Evolutionary conservation across 768 basidiomycete genomes (phyloP).

Genomic region (Termitomyces sp.): DNA sequence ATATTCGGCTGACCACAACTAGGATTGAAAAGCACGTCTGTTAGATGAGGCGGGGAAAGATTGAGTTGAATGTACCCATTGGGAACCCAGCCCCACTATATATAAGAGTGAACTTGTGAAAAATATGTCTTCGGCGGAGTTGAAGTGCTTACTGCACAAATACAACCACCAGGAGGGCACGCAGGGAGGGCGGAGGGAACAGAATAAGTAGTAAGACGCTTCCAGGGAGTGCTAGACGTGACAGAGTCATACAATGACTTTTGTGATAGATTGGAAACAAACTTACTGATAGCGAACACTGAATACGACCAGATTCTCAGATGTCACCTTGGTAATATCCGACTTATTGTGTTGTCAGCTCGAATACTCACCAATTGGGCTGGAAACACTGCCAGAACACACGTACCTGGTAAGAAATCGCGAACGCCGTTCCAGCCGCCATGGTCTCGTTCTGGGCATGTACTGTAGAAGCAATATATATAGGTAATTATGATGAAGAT

Average conservation of each 20-base stretch:
- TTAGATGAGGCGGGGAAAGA: not conserved
- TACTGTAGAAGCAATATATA: conserved; percentile 25
- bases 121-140: not conserved
- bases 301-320: conserved; percentile 48
- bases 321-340: conserved; percentile 38
- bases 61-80: conserved; percentile 29
- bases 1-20: conserved; percentile 54
- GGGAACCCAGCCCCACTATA: conserved; percentile 50
- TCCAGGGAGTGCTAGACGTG: conserved; percentile 43
- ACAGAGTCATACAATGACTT: not conserved
- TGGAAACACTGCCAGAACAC: not conserved
- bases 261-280: not conserved
- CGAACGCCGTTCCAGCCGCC: conserved; percentile 52
- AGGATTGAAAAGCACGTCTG: not conserved
- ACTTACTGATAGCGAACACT: conserved; percentile 42
- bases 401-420: conserved; percentile 45
- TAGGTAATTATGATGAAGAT: not conserved
- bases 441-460: conserved; percentile 46
- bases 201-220: conserved; percentile 38
- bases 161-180: conserved; percentile 46
- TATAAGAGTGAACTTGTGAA: not conserved
- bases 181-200: conserved; percentile 45
- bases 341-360: conserved; percentile 26
- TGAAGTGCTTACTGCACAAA: conserved; percentile 38
- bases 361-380: not conserved